Evolutionary conservation across 306 rosid genomes (phyloP).

Genomic region (Sindora glabra): DNA sequence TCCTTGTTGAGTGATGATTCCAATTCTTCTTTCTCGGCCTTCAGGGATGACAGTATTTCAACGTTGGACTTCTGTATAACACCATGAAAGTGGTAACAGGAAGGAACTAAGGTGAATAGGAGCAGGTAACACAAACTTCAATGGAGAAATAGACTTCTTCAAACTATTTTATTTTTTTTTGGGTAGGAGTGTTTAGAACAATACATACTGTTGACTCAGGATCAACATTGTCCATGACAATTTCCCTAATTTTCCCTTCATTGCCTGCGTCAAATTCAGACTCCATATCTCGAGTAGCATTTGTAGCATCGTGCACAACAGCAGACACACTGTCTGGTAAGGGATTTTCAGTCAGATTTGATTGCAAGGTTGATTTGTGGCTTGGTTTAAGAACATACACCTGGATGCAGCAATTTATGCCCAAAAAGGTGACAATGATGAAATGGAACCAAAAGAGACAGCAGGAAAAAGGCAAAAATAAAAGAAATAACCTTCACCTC

Average conservation of each 20-base stretch:
- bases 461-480: no score
- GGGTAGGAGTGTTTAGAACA: constrained; percentile 1
- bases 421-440: constrained; percentile 10
- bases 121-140: neutral
- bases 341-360: constrained; percentile 51
- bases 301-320: constrained; percentile 52
- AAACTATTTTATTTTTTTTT: no score
- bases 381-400: constrained; percentile 86
- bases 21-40: constrained; percentile 70
- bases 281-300: constrained; percentile 62
- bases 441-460: constrained; percentile 12
- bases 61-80: constrained; percentile 56
- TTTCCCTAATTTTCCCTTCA: constrained; percentile 84
- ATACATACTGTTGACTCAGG: constrained; percentile 45
- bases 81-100: constrained; percentile 8
- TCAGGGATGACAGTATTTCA: constrained; percentile 45
- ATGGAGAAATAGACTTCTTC: neutral
- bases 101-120: neutral
- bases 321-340: constrained; percentile 68
- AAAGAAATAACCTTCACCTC: constrained; percentile 60
- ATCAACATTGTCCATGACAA: constrained; percentile 58
- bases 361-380: constrained; percentile 81
- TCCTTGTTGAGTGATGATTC: constrained; percentile 69
- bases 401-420: constrained; percentile 35
- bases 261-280: constrained; percentile 65